Percentiles rank a stretch among this genome's conserved stretches.
These are phyloP conservation scores for Friedmanniomyces endolithicus DNA, from an alignment of 495 filamentous ascomycete genomes.

Conservation along the genomic window DNA sequence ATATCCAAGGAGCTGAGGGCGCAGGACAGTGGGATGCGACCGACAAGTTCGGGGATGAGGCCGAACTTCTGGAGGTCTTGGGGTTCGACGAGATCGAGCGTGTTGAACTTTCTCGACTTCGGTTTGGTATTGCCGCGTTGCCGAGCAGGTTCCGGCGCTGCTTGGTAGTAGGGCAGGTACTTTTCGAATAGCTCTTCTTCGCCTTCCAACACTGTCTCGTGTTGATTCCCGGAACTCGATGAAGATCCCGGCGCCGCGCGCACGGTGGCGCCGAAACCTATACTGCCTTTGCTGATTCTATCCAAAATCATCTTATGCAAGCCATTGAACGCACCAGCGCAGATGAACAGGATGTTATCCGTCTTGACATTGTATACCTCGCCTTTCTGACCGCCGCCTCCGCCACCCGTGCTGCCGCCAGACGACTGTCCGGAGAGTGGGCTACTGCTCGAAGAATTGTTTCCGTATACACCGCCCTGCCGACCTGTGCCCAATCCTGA, in stretches of 20 bases:
- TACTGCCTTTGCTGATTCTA: constrained; percentile 72
- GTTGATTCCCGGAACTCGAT: constrained; percentile 28
- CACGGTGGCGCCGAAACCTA: constrained; percentile 82
- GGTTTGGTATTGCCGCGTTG: background rate
- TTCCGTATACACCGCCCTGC: background rate
- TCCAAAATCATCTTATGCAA: constrained; percentile 80
- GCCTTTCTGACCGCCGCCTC: constrained; percentile 42
- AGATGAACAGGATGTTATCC: constrained; percentile 92
- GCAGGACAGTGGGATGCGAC: constrained; percentile 76
- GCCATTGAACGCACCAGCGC: constrained; percentile 88
- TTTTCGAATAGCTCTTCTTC: constrained; percentile 53
- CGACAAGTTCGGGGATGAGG: constrained; percentile 89
- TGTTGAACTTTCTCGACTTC: constrained; percentile 53
- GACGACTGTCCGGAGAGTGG: constrained; percentile 34
- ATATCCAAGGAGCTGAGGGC: constrained; percentile 72
- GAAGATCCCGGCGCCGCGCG: constrained; percentile 28
- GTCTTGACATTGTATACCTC: constrained; percentile 87
- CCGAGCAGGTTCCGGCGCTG: constrained; percentile 9
- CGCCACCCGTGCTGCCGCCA: constrained; percentile 4
- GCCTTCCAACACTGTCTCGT: constrained; percentile 34
- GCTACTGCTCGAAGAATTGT: constrained; percentile 33
- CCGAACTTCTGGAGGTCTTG: constrained; percentile 81
- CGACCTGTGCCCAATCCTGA: background rate
- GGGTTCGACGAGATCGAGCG: constrained; percentile 68
- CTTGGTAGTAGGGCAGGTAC: constrained; percentile 52